A percentile compares a stretch with the other conserved stretches of the same genome.
Conservation (phyloP, 2,329 filamentous ascomycete genomes). For the Colletotrichum caudatum region DNA sequence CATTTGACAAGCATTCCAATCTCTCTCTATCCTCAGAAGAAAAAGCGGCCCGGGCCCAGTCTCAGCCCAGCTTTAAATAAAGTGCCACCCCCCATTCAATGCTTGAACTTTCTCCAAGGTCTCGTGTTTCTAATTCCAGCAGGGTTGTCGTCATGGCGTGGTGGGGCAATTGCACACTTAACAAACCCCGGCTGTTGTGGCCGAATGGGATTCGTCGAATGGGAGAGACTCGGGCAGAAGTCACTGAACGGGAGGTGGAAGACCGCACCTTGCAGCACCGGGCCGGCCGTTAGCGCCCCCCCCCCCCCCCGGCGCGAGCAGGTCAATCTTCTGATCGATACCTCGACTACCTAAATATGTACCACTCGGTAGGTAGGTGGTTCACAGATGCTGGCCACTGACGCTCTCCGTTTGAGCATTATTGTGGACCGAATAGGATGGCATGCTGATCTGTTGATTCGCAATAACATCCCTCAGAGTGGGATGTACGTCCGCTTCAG, state of each 20-base stretch:
- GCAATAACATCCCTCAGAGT: neutral
- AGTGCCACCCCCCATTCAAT: constrained; percentile 4
- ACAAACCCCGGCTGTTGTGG: constrained; percentile 18
- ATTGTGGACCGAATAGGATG: constrained; percentile 2
- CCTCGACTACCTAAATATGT: no score
- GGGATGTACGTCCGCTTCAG: constrained; percentile 22
- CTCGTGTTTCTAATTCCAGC: constrained; percentile 35
- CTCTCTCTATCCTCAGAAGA: neutral
- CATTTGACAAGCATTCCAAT: neutral
- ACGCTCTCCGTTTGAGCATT: constrained; percentile 4
- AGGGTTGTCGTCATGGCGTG: constrained; percentile 37
- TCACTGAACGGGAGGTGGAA: constrained; percentile 15
- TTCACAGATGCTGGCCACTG: neutral
- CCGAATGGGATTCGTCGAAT: constrained; percentile 22
- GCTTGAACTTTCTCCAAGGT: constrained; percentile 33
- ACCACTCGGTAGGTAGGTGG: no score
- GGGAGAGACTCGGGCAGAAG: neutral
- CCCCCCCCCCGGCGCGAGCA: neutral
- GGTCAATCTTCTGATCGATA: neutral
- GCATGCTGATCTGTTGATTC: constrained; percentile 26
- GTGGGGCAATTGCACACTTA: constrained; percentile 12
- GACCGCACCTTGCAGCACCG: neutral
- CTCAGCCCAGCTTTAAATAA: constrained; percentile 29
- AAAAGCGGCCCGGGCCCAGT: constrained; percentile 32
- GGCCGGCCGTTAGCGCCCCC: neutral